A percentile compares a stretch with the other conserved stretches of the same genome.
phyloP scores from a whole-genome alignment of 129 eudicot genomes.

The Centrapalus pauciflorus region DNA sequence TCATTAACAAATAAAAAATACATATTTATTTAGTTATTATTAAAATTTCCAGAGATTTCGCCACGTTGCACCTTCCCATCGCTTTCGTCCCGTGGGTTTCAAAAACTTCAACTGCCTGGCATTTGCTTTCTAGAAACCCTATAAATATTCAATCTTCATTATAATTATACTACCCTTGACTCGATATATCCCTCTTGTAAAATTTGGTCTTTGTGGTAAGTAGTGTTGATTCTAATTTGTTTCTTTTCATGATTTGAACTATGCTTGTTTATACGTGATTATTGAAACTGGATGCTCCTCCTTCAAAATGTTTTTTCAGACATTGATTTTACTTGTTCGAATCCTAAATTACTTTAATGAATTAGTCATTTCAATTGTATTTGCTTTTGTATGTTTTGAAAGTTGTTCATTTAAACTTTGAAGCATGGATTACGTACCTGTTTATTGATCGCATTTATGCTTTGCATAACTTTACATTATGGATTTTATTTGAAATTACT shows the following conservation, averaged over 20 bases:
- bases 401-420: neutral
- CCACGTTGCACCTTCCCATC: conserved; percentile 6
- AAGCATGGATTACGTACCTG: neutral
- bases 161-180: neutral
- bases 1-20: neutral
- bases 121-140: neutral
- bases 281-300: too few relatives aligned
- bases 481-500: neutral
- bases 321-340: neutral
- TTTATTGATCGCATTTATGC: too few relatives aligned
- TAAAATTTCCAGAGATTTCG: conserved; percentile 2
- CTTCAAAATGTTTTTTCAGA: neutral
- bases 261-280: neutral
- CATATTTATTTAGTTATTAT: neutral
- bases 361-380: neutral
- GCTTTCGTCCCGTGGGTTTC: neutral
- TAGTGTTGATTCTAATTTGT: neutral
- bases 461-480: neutral
- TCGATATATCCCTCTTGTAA: neutral
- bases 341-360: neutral
- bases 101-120: conserved; percentile 8
- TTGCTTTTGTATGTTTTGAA: neutral
- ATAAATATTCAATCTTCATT: conserved; percentile 8
- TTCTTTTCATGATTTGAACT: neutral
- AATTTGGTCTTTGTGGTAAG: too few relatives aligned